These are phyloP conservation scores for Hamamelis virginiana DNA, from an alignment of 164 flowering plant genomes.

Conservation along the genomic window DNA sequence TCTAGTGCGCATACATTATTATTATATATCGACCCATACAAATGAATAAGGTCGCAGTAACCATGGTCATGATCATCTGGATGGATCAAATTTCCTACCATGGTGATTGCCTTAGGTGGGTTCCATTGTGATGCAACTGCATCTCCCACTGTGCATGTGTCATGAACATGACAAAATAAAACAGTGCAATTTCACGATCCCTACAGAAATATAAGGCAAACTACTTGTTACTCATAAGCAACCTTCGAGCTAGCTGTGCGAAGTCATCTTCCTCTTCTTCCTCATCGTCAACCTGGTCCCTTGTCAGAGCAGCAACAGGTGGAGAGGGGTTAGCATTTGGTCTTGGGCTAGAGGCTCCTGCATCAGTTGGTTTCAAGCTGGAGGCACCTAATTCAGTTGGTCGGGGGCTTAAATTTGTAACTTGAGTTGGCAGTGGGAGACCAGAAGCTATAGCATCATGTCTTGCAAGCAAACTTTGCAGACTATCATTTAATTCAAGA, in stretches of 20 bases:
- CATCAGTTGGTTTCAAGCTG: slow-evolving; percentile 22
- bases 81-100: too few species aligned
- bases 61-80: too few species aligned
- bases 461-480: slow-evolving; percentile 76
- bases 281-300: slow-evolving; percentile 48
- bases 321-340: slow-evolving; percentile 24
- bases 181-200: background rate
- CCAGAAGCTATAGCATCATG: slow-evolving; percentile 91
- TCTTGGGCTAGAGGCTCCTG: slow-evolving; percentile 28
- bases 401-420: slow-evolving; percentile 16
- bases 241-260: slow-evolving; percentile 90
- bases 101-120: too few species aligned
- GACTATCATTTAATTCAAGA: slow-evolving; percentile 73
- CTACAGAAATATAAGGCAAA: background rate
- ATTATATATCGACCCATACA: too few species aligned
- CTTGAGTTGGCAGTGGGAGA: slow-evolving; percentile 49
- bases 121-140: background rate
- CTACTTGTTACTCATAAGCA: background rate
- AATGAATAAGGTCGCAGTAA: too few species aligned
- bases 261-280: slow-evolving; percentile 95
- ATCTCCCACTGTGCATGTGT: background rate
- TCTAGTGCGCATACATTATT: too few species aligned
- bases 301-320: slow-evolving; percentile 24
- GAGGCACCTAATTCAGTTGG: slow-evolving; percentile 22
- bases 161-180: background rate